These are phyloP conservation scores for Leccinum pachyderme DNA, from an alignment of 1,284 basidiomycete species.

Conservation along the genomic window DNA sequence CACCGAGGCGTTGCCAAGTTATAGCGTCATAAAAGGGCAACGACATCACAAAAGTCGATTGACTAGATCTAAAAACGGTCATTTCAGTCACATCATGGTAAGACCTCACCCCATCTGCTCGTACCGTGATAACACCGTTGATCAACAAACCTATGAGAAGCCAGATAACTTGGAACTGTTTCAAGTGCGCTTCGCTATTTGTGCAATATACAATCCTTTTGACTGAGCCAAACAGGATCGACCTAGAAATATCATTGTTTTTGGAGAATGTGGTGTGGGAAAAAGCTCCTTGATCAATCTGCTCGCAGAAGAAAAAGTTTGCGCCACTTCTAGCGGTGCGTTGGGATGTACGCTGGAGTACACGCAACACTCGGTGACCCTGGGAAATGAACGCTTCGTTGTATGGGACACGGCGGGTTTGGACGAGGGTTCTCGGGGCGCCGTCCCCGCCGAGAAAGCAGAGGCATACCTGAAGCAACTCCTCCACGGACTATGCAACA, in stretches of 20 bases:
- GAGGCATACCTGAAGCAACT: constrained; percentile 28
- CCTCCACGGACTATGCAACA: constrained; percentile 24
- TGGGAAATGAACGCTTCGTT: constrained; percentile 11
- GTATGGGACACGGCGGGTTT: constrained; percentile 33
- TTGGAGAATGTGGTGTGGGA: constrained; percentile 30
- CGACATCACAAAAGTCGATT: constrained; percentile 1
- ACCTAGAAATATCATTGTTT: constrained; percentile 25
- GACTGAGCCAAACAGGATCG: constrained; percentile 10
- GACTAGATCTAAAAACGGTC: background rate
- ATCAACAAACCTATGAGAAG: constrained; percentile 11
- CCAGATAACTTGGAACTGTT: background rate
- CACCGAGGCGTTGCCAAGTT: constrained; percentile 2
- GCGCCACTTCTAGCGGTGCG: constrained; percentile 24
- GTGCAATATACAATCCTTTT: background rate
- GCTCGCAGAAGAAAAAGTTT: constrained; percentile 18
- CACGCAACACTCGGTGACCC: constrained; percentile 11
- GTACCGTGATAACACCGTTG: constrained; percentile 9
- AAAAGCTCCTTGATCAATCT: constrained; percentile 30
- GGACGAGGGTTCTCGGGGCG: constrained; percentile 25
- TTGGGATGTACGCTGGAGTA: constrained; percentile 27
- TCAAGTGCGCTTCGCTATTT: constrained; percentile 12
- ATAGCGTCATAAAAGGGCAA: background rate
- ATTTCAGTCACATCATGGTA: constrained; percentile 12
- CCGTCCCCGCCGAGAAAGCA: constrained; percentile 28
- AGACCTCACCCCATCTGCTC: background rate